Conservation (phyloP, 495 filamentous ascomycete genomes). For the Lasiosphaeria ovina region DNA sequence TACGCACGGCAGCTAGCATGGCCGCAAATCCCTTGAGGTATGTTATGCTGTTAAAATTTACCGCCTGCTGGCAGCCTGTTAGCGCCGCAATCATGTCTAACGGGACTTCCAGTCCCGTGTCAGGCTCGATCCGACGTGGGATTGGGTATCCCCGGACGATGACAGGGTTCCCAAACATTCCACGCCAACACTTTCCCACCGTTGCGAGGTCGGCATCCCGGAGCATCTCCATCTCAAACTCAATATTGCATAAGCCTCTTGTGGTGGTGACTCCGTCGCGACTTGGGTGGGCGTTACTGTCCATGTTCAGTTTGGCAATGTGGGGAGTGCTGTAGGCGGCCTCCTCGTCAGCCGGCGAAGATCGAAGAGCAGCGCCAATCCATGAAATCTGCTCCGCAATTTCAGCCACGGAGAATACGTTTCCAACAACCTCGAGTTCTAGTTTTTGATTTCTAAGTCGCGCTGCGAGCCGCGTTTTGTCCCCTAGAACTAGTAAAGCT, state of each 20-base stretch:
- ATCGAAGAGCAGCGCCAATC: slow-evolving; percentile 16
- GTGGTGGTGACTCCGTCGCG: too few species aligned
- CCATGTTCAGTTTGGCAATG: slow-evolving; percentile 1
- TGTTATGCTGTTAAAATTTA: background rate
- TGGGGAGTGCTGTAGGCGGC: background rate
- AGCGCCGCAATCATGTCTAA: slow-evolving; percentile 1
- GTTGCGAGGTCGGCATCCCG: background rate
- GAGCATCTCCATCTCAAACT: background rate
- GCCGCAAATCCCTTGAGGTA: slow-evolving; percentile 6
- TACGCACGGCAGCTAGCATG: background rate
- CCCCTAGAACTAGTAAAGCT: too few species aligned
- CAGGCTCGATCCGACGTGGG: background rate
- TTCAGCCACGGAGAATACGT: slow-evolving; percentile 13
- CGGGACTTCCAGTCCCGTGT: slow-evolving; percentile 2
- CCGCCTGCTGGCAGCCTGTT: background rate
- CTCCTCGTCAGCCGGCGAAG: slow-evolving; percentile 6
- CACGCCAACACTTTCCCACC: background rate
- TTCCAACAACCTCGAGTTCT: slow-evolving; percentile 2
- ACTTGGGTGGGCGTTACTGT: background rate
- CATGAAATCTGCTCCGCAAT: slow-evolving; percentile 17
- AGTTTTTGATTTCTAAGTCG: background rate
- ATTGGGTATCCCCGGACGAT: slow-evolving; percentile 7
- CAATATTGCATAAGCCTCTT: too few species aligned
- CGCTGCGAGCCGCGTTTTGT: background rate
- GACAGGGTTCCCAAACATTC: background rate